Percentiles rank a stretch among this genome's conserved stretches.
Evolutionary conservation across 495 filamentous ascomycete species (phyloP).

Genomic region (Penicillium samsonianum): DNA sequence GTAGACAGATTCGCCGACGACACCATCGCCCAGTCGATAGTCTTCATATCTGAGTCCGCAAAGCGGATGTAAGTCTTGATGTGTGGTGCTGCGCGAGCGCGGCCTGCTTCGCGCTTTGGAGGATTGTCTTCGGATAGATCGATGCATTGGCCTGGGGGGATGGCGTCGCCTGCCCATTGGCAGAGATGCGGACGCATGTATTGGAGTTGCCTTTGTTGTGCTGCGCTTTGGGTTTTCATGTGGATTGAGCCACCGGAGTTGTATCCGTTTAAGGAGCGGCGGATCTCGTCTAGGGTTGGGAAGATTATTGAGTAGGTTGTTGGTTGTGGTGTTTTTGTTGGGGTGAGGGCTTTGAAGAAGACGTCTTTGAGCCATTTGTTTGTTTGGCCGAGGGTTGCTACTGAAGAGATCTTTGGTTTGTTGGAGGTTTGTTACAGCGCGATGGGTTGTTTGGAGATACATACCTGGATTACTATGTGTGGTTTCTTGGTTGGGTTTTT

Average conservation of each 20-base stretch:
- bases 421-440: not conserved
- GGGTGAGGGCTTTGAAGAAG: conserved; percentile 60
- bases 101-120: conserved; percentile 50
- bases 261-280: conserved; percentile 79
- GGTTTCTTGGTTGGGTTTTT: conserved; percentile 28
- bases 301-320: conserved; percentile 66
- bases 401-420: conserved; percentile 62
- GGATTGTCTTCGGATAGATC: conserved; percentile 18
- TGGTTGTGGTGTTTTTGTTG: conserved; percentile 14
- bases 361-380: conserved; percentile 73
- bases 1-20: conserved; percentile 86
- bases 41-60: conserved; percentile 41
- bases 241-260: conserved; percentile 78
- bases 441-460: conserved; percentile 1
- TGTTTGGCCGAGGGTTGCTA: conserved; percentile 74
- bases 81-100: conserved; percentile 83
- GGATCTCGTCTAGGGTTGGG: conserved; percentile 76
- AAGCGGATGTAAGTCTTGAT: conserved; percentile 90
- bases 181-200: conserved; percentile 71
- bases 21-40: conserved; percentile 83
- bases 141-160: conserved; percentile 10
- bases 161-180: conserved; percentile 63
- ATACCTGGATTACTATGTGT: conserved; percentile 67
- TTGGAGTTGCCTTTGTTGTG: conserved; percentile 72
- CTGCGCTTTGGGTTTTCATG: conserved; percentile 65